These are phyloP conservation scores for Metschnikowia amazonensis DNA, from an alignment of 805 yeast species.

Conservation along the genomic window DNA sequence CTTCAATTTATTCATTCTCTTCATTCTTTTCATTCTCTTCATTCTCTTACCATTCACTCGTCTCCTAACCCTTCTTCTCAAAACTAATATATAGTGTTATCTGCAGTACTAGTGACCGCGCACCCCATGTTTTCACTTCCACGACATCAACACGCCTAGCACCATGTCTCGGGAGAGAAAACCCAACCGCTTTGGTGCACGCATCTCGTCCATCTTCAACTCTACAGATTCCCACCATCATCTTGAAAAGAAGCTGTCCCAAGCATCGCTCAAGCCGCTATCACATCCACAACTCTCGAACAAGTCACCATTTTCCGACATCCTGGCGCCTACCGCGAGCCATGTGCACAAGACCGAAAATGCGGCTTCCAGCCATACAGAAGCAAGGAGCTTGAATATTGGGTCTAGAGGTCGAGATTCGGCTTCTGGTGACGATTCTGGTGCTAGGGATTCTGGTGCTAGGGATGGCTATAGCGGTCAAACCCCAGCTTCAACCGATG, in stretches of 20 bases:
- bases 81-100: too few species aligned
- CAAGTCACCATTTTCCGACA: not conserved
- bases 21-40: too few species aligned
- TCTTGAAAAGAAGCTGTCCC: not conserved
- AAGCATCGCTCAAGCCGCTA: constrained; percentile 1
- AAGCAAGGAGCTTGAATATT: not conserved
- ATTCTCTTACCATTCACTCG: too few species aligned
- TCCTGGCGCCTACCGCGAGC: not conserved
- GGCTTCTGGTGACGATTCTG: too few species aligned
- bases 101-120: too few species aligned
- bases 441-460: too few species aligned
- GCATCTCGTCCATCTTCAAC: constrained; percentile 30
- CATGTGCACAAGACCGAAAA: not conserved
- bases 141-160: not conserved
- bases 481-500: too few species aligned
- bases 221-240: constrained; percentile 12
- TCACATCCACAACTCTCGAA: constrained; percentile 3
- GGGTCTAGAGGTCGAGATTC: too few species aligned
- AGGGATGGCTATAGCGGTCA: too few species aligned
- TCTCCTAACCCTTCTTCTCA: too few species aligned
- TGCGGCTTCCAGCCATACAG: not conserved
- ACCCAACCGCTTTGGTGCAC: constrained; percentile 23
- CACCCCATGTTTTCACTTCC: too few species aligned
- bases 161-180: constrained; percentile 15
- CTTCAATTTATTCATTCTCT: too few species aligned